Conservation (phyloP, 768 basidiomycete genomes). For the Russula ochroleuca region DNA sequence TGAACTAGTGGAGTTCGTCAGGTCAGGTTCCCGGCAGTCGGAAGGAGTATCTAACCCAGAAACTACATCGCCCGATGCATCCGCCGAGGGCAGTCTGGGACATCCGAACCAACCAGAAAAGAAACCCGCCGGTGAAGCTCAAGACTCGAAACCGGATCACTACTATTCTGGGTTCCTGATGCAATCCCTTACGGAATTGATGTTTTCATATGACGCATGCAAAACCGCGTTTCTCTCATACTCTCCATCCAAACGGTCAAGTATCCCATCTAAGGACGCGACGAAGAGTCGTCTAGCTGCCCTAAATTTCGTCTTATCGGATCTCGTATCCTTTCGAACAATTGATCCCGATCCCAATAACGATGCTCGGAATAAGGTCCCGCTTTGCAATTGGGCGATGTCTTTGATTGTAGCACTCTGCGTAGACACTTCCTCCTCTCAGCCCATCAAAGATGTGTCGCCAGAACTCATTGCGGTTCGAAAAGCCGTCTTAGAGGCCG, state of each 20-base stretch:
- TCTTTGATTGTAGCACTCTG: constrained; percentile 92
- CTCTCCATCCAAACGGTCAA: constrained; percentile 56
- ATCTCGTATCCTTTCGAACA: constrained; percentile 74
- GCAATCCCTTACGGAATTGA: constrained; percentile 86
- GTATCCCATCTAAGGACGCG: constrained; percentile 60
- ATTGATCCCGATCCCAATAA: constrained; percentile 58
- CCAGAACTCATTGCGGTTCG: constrained; percentile 83
- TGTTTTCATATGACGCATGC: constrained; percentile 90
- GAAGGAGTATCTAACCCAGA: constrained; percentile 10
- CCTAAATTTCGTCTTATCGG: constrained; percentile 75
- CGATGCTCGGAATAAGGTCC: constrained; percentile 52
- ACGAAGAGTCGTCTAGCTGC: constrained; percentile 60
- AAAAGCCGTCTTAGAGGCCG: constrained; percentile 84
- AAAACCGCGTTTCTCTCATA: constrained; percentile 84
- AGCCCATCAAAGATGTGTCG: constrained; percentile 72
- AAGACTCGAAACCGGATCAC: constrained; percentile 31
- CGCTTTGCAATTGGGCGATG: constrained; percentile 81
- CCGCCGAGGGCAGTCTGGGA: background rate
- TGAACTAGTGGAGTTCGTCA: constrained; percentile 64
- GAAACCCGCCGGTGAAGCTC: constrained; percentile 1
- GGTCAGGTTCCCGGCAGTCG: constrained; percentile 23
- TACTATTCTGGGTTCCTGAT: constrained; percentile 78
- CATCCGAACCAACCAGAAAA: constrained; percentile 2
- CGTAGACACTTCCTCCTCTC: constrained; percentile 65
- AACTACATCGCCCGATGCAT: constrained; percentile 6